Conservation (phyloP, 108 stramenopile species). For the Aurantiochytrium sp. region DNA sequence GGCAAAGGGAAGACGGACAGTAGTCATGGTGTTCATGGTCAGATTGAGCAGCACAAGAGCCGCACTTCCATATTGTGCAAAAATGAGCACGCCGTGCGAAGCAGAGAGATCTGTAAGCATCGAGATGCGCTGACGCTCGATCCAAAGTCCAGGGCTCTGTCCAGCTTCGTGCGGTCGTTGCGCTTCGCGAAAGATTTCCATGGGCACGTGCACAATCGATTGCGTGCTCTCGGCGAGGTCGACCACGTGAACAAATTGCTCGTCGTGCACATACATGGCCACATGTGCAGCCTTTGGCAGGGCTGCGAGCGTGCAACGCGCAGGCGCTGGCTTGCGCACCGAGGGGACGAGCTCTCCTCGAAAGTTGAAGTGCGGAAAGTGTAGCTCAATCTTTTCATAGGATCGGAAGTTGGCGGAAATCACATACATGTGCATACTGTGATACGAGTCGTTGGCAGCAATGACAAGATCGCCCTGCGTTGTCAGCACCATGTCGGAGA, state of each 20-base stretch:
- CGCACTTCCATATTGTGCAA: background rate
- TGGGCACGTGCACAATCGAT: background rate
- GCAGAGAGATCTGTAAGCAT: background rate
- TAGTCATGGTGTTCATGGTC: background rate
- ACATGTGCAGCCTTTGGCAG: background rate
- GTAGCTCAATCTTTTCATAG: background rate
- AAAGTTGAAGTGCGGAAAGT: background rate
- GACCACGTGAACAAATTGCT: background rate
- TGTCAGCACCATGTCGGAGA: background rate
- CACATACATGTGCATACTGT: background rate
- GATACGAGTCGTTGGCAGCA: background rate
- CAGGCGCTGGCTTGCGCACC: constrained; percentile 1
- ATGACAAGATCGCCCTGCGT: background rate
- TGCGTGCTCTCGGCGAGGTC: background rate
- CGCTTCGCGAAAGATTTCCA: background rate
- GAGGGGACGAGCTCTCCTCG: background rate
- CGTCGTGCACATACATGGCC: constrained; percentile 3
- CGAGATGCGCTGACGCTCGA: background rate
- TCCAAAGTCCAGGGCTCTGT: constrained; percentile 1
- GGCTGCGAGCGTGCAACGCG: background rate
- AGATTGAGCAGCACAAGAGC: background rate
- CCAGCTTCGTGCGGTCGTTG: background rate
- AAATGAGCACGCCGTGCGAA: background rate
- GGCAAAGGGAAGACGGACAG: background rate
- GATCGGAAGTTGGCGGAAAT: background rate